Evolutionary conservation across 495 filamentous ascomycete genomes (phyloP).

Genomic region (Rhizodiscina lignyota): DNA sequence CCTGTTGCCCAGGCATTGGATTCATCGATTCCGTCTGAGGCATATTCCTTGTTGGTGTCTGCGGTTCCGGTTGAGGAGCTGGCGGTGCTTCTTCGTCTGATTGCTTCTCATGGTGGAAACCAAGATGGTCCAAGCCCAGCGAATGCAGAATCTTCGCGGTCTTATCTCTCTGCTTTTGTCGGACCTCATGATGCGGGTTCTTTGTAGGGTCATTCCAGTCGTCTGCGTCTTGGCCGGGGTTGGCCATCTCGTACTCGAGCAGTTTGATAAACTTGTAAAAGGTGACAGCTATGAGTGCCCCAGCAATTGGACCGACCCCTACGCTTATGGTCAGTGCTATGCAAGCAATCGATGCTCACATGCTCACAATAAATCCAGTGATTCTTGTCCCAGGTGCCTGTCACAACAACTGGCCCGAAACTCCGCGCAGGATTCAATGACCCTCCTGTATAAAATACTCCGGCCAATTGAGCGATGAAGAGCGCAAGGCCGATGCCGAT

Average conservation of each 20-base stretch:
- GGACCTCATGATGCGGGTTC: too few relatives aligned
- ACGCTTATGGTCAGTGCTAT: background rate
- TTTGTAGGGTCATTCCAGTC: too few relatives aligned
- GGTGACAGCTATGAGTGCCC: constrained; percentile 38
- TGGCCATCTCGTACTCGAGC: constrained; percentile 15
- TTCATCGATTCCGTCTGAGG: too few relatives aligned
- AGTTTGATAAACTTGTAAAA: constrained; percentile 16
- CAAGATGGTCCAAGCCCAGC: too few relatives aligned
- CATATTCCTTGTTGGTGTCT: too few relatives aligned
- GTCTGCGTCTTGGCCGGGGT: too few relatives aligned
- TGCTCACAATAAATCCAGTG: constrained; percentile 14
- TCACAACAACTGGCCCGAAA: constrained; percentile 10
- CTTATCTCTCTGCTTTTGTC: too few relatives aligned
- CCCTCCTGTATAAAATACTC: constrained; percentile 19
- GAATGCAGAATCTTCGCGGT: too few relatives aligned
- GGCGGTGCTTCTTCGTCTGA: too few relatives aligned
- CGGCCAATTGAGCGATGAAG: constrained; percentile 34
- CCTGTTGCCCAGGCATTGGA: too few relatives aligned
- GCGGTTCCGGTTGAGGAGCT: too few relatives aligned
- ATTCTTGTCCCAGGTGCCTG: constrained; percentile 5
- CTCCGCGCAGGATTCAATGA: constrained; percentile 12
- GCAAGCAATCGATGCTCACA: background rate
- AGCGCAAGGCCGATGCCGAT: constrained; percentile 60
- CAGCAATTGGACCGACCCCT: constrained; percentile 44
- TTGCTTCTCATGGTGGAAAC: too few relatives aligned